Evolutionary conservation across 2,329 filamentous ascomycete species (phyloP), one percentile per base, ranked within the genome.

Genomic region (Penicillium sp.): DNA sequence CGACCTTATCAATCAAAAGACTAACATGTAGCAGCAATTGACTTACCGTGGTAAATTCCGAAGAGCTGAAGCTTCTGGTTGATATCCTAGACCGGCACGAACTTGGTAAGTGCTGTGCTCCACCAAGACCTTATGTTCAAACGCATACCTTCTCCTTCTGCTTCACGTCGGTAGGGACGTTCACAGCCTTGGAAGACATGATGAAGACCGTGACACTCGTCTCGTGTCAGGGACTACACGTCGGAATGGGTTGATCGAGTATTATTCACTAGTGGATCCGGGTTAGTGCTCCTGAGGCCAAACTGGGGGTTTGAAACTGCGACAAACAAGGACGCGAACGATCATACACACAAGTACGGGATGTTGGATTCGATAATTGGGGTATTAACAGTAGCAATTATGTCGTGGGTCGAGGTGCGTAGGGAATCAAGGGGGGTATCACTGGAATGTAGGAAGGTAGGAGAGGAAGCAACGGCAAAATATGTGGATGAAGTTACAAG

Each of bases 41-140:
- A 58, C 65, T 62, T 64, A 88, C 85, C 85, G 67, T 84, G 81
- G 78, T 88, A 86, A 77, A 98, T 97, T 72, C 94, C 95, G 72
- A 96, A 99, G 39, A 98, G 79, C 79, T 97, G 93, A 54, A 99
- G 88, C 83, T 99, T 99, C 75, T 88, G 87, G 79, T 95, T 95
- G 79, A 98, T 89, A 75, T 96, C 86, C 73, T 80, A 37, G 15
- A 41, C 25, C n/a, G 14, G 25, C 15, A 2, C n/a, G 1, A 25
- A 22, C n/a, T 15, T 25, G 20, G 20, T 55, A 20, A 55, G 53
- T 22, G 22, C 20, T 20, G 28, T 7, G 11, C 17, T 25, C 5
- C 20, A 22, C 6, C 17, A 20, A 22, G 28, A 15, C 20, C 10
- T 17, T 34, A 31, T 31, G 31, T 31, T 31, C 31, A 31, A 31